Evolutionary conservation across 768 basidiomycete species (phyloP).

Genomic region (Floccularia luteovirens): DNA sequence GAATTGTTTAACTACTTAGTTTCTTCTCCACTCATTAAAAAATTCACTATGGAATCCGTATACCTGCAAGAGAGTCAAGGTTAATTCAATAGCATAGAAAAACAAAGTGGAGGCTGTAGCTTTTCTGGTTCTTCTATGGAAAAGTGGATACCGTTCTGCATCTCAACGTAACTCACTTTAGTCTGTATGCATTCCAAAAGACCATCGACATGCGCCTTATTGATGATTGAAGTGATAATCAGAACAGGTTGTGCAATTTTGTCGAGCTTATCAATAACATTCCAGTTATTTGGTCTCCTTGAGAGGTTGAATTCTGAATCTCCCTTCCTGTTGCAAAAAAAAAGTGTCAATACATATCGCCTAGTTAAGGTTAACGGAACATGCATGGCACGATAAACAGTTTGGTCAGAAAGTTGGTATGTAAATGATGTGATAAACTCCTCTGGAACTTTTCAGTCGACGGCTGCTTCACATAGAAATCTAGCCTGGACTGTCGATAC

Average conservation of each 20-base stretch:
- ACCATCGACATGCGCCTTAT: conserved; percentile 34
- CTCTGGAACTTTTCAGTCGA: conserved; percentile 24
- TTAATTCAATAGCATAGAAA: no score
- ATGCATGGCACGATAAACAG: conserved; percentile 36
- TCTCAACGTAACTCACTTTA: no score
- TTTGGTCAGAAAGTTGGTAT: conserved; percentile 18
- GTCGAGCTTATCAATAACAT: conserved; percentile 32
- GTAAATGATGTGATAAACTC: conserved; percentile 18
- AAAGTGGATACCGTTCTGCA: no score
- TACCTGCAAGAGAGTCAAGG: no score
- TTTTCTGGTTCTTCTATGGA: no score
- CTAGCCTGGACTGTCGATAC: conserved; percentile 19
- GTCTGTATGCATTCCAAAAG: no score
- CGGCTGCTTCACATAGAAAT: conserved; percentile 26
- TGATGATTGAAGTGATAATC: conserved; percentile 30
- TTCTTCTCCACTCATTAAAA: no score
- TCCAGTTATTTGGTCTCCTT: conserved; percentile 35
- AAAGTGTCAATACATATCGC: conserved; percentile 3
- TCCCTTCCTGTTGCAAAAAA: conserved; percentile 21
- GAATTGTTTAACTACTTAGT: no score
- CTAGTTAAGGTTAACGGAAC: conserved; percentile 6
- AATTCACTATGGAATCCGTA: no score
- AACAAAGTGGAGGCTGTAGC: no score
- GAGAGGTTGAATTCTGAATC: conserved; percentile 29
- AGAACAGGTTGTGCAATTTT: conserved; percentile 32